Conservation (phyloP, 148 eudicot species). For the Rhododendron henanense region DNA sequence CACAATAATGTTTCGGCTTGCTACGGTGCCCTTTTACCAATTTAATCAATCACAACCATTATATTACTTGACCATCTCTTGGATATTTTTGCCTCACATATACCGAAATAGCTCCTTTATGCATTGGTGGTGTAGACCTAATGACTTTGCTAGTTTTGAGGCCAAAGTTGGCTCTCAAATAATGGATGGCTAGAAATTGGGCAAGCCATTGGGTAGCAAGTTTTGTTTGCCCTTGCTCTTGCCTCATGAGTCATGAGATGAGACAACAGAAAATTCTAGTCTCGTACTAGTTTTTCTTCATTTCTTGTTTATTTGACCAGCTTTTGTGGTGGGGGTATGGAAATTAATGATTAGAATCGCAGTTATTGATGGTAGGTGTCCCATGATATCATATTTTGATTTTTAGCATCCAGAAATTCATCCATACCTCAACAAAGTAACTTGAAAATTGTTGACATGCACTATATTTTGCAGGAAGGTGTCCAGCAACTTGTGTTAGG, state of each 20-base stretch:
- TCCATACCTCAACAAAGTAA: not conserved
- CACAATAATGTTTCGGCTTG: not conserved
- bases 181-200: not conserved
- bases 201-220: not conserved
- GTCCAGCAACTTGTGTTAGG: conserved; percentile 87
- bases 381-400: not conserved
- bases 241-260: not conserved
- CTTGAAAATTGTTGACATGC: not conserved
- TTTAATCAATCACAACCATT: not conserved
- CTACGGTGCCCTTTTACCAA: not conserved
- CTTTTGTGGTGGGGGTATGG: not conserved
- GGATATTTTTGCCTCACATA: not conserved
- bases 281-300: not conserved
- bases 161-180: not conserved
- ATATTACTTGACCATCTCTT: not conserved
- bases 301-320: not conserved
- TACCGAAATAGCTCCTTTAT: not conserved
- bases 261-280: not conserved
- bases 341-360: not conserved
- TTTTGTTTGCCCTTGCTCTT: not conserved
- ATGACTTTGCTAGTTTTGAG: not conserved
- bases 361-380: not conserved
- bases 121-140: not conserved
- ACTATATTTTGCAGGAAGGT: conserved; percentile 67
- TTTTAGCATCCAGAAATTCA: not conserved